Percentiles rank a stretch among this genome's conserved stretches.
These are phyloP conservation scores for Termitomyces sp. DNA, from an alignment of 768 basidiomycete species.

Conservation along the genomic window DNA sequence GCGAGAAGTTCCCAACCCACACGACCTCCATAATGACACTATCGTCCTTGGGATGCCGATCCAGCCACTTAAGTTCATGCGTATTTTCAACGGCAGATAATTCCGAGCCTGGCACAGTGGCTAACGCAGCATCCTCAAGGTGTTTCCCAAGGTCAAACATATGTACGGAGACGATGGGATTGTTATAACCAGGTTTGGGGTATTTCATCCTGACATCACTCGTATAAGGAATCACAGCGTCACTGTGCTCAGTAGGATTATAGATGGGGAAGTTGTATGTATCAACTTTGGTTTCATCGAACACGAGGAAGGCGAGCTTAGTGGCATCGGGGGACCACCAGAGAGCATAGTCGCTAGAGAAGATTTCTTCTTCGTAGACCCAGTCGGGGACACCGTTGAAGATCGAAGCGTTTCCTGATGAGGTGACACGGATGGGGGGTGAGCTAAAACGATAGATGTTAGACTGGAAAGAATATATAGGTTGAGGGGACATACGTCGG, in stretches of 20 bases:
- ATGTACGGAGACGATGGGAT: conserved; percentile 79
- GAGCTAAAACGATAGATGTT: conserved; percentile 23
- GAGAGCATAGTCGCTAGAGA: conserved; percentile 62
- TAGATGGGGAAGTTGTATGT: conserved; percentile 89
- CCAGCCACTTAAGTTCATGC: conserved; percentile 62
- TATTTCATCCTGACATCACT: conserved; percentile 68
- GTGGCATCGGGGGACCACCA: conserved; percentile 88
- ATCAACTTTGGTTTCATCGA: conserved; percentile 86
- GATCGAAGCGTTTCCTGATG: conserved; percentile 72
- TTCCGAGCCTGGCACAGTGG: conserved; percentile 11
- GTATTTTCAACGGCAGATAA: conserved; percentile 38
- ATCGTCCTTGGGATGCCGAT: conserved; percentile 48
- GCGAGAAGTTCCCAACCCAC: conserved; percentile 74
- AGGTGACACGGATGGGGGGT: conserved; percentile 69
- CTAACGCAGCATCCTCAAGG: conserved; percentile 27
- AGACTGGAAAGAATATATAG: not conserved
- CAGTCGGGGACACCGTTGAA: conserved; percentile 97
- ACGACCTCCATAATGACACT: conserved; percentile 78
- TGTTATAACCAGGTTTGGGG: conserved; percentile 86
- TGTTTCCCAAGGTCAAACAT: conserved; percentile 74
- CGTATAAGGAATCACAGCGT: conserved; percentile 77
- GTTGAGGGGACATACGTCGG: conserved; percentile 44
- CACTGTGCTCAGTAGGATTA: conserved; percentile 72
- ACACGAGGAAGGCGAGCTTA: conserved; percentile 77
- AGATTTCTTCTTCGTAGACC: conserved; percentile 96